Evolutionary conservation across 257 asterid genomes (phyloP), one percentile per base, ranked within the genome.

Genomic region (Nemophila menziesii): DNA sequence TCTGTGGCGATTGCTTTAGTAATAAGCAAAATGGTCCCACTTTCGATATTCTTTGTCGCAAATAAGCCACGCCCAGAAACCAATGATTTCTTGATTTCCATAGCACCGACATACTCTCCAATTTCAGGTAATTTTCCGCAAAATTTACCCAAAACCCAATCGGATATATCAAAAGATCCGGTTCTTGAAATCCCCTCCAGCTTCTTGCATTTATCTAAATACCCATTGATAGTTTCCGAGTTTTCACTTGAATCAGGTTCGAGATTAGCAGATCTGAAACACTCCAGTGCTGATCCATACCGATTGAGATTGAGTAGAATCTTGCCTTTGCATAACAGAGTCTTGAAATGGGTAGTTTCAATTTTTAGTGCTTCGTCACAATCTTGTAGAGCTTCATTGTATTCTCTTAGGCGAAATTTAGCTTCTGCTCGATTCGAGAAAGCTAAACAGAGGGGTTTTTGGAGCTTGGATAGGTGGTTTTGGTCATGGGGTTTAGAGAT

Each of bases 361-460:
- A 79, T 75, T 17, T 46, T 46, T 63, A 79, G 39, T 22, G 92
- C 93, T 55, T 54, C 77, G 43, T 73, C 82, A 27, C 97, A 82
- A 46, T 86, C 94, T 38, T 11, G 13, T 54, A 86, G 20, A 0
- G 93, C 93, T n/a, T 62, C 64, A 15, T 74, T 18, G 18, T 48
- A 57, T 7, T 75, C 74, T 8, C 52, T 41, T 0, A 68, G 48
- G 3, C 79, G 70, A 55, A 77, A 65, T 16, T 55, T 50, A 44
- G 85, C 93, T 53, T 80, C 93, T n/a, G 93, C 93, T 41, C 92
- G 59, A 46, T 75, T 80, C 47, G 92, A 78, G 68, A 65, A 66
- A 42, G 87, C 74, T 33, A 80, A 39, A 33, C 82, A 75, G 61
- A 80, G 81, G 69, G 77, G 56, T 46, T 60, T 75, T 8, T 53